Base-by-base conservation (phyloP, 495 filamentous ascomycete genomes). In the Talaromyces ruber region DNA sequence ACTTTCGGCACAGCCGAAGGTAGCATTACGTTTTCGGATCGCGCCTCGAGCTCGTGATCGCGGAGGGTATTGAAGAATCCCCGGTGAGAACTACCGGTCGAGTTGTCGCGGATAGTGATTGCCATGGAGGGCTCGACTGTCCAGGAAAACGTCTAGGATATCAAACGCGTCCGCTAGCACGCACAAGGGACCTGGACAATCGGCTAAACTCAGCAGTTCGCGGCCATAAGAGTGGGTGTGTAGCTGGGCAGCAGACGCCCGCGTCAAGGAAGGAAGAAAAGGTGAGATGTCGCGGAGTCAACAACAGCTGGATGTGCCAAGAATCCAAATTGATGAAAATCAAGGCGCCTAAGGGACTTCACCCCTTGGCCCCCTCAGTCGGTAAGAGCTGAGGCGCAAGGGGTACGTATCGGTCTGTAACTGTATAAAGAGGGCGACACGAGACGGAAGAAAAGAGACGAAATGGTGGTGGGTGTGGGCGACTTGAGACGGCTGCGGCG, bases 1-100 rank as follows among this genome's bases (percentile, higher is more conserved):
- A 74, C 72, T 63, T 80, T 82, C 54, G 76, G 74, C 59, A 50
- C 66, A 66, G 30, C 16, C 53, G 47, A 25, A 59, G 57, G 51
- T 5, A 54, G 39, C 26, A 39, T 7, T 24, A 52, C 29, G 18
- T 26, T 37, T 60, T 52, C 59, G 37, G 59, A 61, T 21, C 39
- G 45, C 29, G 61, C 18, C 21, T 63, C 61, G 30, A 63, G 30
- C 21, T 63, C 61, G 51, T 54, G 37, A 16, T 43, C 39, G 57
- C 50, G 56, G 58, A 47, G 58, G 24, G 59, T 18, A 52, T 45
- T 60, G 59, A 60, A 52, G 59, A 59, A 59, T 21, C 39, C 37
- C 26, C 59, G 39, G 26, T 60, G 59, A 60, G 39, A 51, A 25
- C 59, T 60, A 21, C 24, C 59, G 59, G 39, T 60, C 16, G 59